Evolutionary conservation across 2,329 filamentous ascomycete genomes (phyloP).

Genomic region (Colletotrichum chlorophyti): DNA sequence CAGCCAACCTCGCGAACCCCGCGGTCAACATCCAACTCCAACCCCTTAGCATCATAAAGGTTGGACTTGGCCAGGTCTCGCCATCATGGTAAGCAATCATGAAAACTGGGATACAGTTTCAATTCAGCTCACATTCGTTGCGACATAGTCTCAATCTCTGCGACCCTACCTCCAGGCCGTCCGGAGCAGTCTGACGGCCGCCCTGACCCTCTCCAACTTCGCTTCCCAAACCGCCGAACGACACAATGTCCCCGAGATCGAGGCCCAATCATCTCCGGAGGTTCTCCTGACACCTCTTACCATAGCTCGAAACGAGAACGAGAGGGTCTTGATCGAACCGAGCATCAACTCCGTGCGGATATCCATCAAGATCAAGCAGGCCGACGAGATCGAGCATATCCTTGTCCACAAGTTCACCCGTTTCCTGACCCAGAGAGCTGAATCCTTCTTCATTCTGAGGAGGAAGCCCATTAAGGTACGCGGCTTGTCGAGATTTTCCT

Average conservation of each 20-base stretch:
- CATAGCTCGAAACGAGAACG: slow-evolving; percentile 94
- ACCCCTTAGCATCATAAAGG: slow-evolving; percentile 15
- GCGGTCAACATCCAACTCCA: slow-evolving; percentile 26
- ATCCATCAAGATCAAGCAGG: slow-evolving; percentile 99
- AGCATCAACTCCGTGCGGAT: slow-evolving; percentile 97
- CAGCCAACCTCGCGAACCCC: slow-evolving; percentile 32
- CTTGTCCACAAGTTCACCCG: slow-evolving; percentile 98
- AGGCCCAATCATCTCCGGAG: slow-evolving; percentile 91
- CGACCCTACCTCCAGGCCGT: slow-evolving; percentile 97
- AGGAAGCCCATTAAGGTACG: slow-evolving; percentile 92
- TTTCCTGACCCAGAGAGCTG: slow-evolving; percentile 94
- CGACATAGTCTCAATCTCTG: slow-evolving; percentile 85
- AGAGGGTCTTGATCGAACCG: slow-evolving; percentile 94
- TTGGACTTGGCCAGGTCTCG: slow-evolving; percentile 24
- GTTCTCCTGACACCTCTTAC: slow-evolving; percentile 90
- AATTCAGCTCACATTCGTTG: slow-evolving; percentile 33
- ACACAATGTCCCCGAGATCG: slow-evolving; percentile 97
- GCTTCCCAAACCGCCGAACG: slow-evolving; percentile 95
- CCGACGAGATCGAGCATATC: slow-evolving; percentile 98
- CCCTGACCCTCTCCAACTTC: slow-evolving; percentile 94
- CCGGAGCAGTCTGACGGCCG: slow-evolving; percentile 90
- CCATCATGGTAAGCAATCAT: slow-evolving; percentile 22
- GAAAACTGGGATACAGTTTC: not conserved
- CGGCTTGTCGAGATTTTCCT: slow-evolving; percentile 5
- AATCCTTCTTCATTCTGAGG: slow-evolving; percentile 95